Conservation (phyloP, 2,329 filamentous ascomycete genomes). For the Pseudogymnoascus sp. region DNA sequence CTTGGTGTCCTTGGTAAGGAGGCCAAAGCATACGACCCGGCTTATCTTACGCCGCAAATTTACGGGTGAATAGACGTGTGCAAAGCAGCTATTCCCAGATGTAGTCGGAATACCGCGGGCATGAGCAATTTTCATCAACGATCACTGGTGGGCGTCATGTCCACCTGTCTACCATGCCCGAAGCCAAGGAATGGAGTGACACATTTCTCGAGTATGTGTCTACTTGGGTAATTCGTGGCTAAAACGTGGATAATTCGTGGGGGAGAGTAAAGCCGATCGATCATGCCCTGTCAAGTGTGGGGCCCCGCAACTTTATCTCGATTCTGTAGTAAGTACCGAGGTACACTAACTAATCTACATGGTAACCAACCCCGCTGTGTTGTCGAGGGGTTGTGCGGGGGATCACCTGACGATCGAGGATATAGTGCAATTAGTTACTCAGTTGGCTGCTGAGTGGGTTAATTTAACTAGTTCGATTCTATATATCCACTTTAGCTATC, state of each 20-base stretch:
- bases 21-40: not conserved
- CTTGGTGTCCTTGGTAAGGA: not conserved
- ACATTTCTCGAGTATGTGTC: not conserved
- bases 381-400: not conserved
- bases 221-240: not conserved
- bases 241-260: not conserved
- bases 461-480: not conserved
- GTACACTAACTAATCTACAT: not conserved
- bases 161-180: not conserved
- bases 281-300: conserved; percentile 1
- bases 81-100: not conserved
- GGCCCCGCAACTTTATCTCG: conserved; percentile 6
- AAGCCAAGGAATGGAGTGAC: not conserved
- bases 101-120: not conserved
- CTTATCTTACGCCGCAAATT: not conserved
- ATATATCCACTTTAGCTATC: not conserved
- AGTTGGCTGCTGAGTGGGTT: not conserved
- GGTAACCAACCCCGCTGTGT: not conserved
- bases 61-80: not conserved
- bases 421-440: not conserved
- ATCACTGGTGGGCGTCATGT: not conserved
- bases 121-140: not conserved
- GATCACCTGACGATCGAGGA: not conserved
- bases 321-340: not conserved
- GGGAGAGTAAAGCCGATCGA: not conserved